These are phyloP conservation scores for Tricladium varicosporioides DNA, from an alignment of 2,329 filamentous ascomycete species.

Conservation along the genomic window DNA sequence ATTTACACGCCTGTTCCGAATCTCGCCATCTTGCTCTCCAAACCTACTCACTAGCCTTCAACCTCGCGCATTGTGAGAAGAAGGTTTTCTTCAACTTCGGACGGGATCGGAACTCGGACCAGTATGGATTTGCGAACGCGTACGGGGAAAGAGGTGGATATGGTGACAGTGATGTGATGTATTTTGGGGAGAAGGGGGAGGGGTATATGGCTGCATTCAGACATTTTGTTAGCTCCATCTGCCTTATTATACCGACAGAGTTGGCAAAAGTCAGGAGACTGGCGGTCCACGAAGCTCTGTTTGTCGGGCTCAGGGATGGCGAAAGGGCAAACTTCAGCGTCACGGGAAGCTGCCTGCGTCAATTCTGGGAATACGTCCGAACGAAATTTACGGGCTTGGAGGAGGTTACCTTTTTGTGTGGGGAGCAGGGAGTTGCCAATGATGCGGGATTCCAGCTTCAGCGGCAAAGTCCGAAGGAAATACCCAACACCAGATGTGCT, in stretches of 20 bases:
- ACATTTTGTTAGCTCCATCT: constrained; percentile 11
- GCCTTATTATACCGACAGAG: background rate
- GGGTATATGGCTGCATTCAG: constrained; percentile 10
- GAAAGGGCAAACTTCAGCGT: background rate
- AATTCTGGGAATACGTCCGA: constrained; percentile 21
- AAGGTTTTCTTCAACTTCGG: constrained; percentile 13
- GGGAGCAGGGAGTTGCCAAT: background rate
- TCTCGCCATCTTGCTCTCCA: constrained; percentile 5
- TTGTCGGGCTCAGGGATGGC: constrained; percentile 7
- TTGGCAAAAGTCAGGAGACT: constrained; percentile 5
- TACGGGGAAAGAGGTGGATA: too few relatives aligned
- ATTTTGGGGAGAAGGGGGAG: constrained; percentile 2
- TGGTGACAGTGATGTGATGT: constrained; percentile 7
- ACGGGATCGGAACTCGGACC: too few relatives aligned
- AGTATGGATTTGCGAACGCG: too few relatives aligned
- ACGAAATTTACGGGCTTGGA: constrained; percentile 12
- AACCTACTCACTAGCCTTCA: constrained; percentile 15
- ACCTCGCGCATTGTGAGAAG: background rate
- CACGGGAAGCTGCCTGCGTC: constrained; percentile 3
- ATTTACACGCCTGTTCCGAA: constrained; percentile 18
- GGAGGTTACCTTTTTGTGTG: constrained; percentile 10
- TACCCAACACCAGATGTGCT: too few relatives aligned
- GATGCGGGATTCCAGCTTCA: too few relatives aligned
- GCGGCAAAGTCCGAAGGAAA: too few relatives aligned
- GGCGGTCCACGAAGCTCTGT: constrained; percentile 18